These are phyloP conservation scores for Lolium perenne DNA, from an alignment of 176 grass and related monocot species.

Conservation along the genomic window DNA sequence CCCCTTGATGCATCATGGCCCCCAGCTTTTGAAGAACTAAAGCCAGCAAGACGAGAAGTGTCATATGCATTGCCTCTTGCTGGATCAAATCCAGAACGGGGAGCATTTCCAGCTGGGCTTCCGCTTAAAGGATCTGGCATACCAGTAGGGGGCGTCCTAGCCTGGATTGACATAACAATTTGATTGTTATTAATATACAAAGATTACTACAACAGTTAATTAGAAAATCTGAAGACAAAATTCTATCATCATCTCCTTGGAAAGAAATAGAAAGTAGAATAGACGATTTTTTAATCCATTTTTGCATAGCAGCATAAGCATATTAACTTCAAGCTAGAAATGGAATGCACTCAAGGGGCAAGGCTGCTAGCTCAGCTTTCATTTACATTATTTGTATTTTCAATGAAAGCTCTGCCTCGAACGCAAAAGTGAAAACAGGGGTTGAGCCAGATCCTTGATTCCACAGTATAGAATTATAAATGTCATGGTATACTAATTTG, in stretches of 20 bases:
- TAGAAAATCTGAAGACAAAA: conserved; percentile 39
- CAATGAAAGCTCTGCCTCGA: conserved; percentile 12
- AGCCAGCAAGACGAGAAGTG: conserved; percentile 46
- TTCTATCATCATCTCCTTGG: not conserved
- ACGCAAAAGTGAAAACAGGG: not conserved
- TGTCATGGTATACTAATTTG: not conserved
- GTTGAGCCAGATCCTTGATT: conserved; percentile 15
- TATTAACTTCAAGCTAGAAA: conserved; percentile 31
- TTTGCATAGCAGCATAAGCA: conserved; percentile 35
- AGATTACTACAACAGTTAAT: not conserved
- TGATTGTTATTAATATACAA: conserved; percentile 8
- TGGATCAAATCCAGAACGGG: conserved; percentile 58
- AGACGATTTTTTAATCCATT: not conserved
- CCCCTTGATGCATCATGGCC: conserved; percentile 57
- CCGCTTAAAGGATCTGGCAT: conserved; percentile 49
- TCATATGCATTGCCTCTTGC: conserved; percentile 56
- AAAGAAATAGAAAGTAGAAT: not conserved
- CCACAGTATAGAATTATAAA: not conserved
- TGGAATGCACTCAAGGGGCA: not conserved
- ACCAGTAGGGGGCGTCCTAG: conserved; percentile 46
- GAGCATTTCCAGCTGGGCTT: conserved; percentile 51
- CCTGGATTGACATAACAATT: conserved; percentile 51
- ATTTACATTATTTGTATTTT: conserved; percentile 2
- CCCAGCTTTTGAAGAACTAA: conserved; percentile 48
- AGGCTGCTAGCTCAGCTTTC: conserved; percentile 7